These are phyloP conservation scores for Otatea glauca DNA, from an alignment of 176 grass and related monocot genomes.

Conservation along the genomic window DNA sequence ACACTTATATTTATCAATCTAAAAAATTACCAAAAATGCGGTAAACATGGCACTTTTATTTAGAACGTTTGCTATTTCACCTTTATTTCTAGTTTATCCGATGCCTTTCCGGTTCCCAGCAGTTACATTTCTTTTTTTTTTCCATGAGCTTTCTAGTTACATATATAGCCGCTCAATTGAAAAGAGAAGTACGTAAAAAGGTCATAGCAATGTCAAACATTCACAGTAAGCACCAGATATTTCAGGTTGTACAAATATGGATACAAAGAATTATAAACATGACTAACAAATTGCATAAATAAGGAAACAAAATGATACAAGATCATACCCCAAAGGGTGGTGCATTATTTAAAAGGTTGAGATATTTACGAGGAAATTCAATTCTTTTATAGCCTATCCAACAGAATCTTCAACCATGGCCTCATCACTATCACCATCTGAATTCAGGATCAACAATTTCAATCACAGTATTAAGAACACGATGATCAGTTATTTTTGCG, in stretches of 20 bases:
- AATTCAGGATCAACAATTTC: slow-evolving; percentile 69
- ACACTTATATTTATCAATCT: neutral
- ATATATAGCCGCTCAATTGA: neutral
- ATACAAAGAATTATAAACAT: slow-evolving; percentile 19
- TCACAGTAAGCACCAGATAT: slow-evolving; percentile 1
- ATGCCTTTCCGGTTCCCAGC: neutral
- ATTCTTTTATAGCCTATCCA: slow-evolving; percentile 42
- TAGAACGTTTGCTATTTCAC: neutral
- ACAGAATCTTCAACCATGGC: slow-evolving; percentile 66
- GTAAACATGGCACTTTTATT: neutral
- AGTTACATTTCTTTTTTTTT: neutral
- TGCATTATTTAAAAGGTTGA: neutral
- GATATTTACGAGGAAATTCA: slow-evolving; percentile 41
- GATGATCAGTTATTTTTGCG: slow-evolving; percentile 49
- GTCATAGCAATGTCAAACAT: slow-evolving; percentile 2
- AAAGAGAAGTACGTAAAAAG: neutral
- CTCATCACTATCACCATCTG: slow-evolving; percentile 44
- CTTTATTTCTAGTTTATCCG: neutral
- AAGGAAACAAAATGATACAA: slow-evolving; percentile 23
- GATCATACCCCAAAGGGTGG: neutral
- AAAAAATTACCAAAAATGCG: neutral
- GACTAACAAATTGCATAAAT: neutral
- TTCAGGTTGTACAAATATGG: slow-evolving; percentile 13
- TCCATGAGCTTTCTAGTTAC: neutral
- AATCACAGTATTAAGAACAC: slow-evolving; percentile 71